phyloP scores from a whole-genome alignment of 1,284 basidiomycete genomes.

The Phellopilus nigrolimitatus region DNA sequence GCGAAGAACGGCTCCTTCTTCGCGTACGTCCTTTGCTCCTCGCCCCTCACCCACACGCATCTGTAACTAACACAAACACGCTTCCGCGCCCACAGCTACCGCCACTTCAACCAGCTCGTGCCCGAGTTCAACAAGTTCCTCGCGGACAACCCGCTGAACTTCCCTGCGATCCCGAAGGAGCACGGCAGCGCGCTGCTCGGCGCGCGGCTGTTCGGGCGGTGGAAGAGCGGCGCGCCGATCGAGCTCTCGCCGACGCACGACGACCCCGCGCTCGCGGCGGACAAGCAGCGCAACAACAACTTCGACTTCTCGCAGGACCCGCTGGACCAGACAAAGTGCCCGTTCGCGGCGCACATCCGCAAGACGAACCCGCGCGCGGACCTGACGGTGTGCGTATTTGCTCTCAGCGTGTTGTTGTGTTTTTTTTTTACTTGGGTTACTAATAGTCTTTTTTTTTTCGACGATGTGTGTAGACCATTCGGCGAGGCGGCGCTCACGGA shows the following conservation, averaged over 20 bases:
- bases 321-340: slow-evolving; percentile 41
- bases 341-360: slow-evolving; percentile 52
- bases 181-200: slow-evolving; percentile 46
- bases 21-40: slow-evolving; percentile 28
- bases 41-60: too few species aligned
- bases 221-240: slow-evolving; percentile 56
- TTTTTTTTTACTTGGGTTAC: neutral
- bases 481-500: slow-evolving; percentile 2
- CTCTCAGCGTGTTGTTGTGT: neutral
- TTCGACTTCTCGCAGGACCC: slow-evolving; percentile 38
- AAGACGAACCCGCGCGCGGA: slow-evolving; percentile 52
- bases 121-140: slow-evolving; percentile 52
- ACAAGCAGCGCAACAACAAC: slow-evolving; percentile 40
- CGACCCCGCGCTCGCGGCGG: slow-evolving; percentile 34
- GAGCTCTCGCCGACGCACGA: slow-evolving; percentile 40
- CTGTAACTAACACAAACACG: too few species aligned
- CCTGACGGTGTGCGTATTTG: slow-evolving; percentile 26
- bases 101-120: slow-evolving; percentile 50
- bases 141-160: slow-evolving; percentile 36
- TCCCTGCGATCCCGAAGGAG: slow-evolving; percentile 33
- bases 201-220: slow-evolving; percentile 50
- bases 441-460: too few species aligned
- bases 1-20: slow-evolving; percentile 50
- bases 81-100: slow-evolving; percentile 31
- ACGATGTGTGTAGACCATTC: too few species aligned